Evolutionary conservation across 257 asterid genomes (phyloP), one percentile per base, ranked within the genome.

Genomic region (Nemophila menziesii): DNA sequence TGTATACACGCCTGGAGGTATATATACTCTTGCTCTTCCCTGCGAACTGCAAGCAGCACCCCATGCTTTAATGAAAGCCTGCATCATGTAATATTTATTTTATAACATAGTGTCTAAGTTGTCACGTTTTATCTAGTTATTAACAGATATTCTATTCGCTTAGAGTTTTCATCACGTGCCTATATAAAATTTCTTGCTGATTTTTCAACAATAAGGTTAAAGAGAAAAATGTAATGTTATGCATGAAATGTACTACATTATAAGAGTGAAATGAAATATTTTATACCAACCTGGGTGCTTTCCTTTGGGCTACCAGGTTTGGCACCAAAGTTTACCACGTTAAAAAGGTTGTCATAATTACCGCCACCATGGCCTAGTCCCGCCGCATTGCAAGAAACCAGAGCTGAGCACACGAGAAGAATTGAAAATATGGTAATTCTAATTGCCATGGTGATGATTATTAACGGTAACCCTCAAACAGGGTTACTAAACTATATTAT

Each of bases 31-130:
- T 12, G 72, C 64, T 11, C 36, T 58, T 0, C 73, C 75, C 3
- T 60, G 36, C 56, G 47, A 63, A 55, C 62, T 52, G 43, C 92
- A 79, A 5, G 86, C 82, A 0, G 78, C 92, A 4, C 20, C 34
- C 86, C 86, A 79, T 29, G 82, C 75, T 47, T 15, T 23, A n/a
- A 67, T 43, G 41, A 79, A 76, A 9, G 81, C 82, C 85, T 75
- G 63, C 41, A 54, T 13, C 1, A 0, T 0, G 18, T 11, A 12
- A 7, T 29, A 7, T 29, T 2, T n/a, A n/a, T n/a, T n/a, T n/a
- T n/a, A n/a, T n/a, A n/a, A n/a, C n/a, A n/a, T 29, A 29, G 33
- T 7, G 36, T 29, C 36, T 29, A 10, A 29, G 3, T 29, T 29
- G 33, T 24, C 4, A 24, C 6, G 9, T 24, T 24, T 9, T 24